phyloP scores from a whole-genome alignment of 176 grass and related monocot species.

The Raddia distichophylla region DNA sequence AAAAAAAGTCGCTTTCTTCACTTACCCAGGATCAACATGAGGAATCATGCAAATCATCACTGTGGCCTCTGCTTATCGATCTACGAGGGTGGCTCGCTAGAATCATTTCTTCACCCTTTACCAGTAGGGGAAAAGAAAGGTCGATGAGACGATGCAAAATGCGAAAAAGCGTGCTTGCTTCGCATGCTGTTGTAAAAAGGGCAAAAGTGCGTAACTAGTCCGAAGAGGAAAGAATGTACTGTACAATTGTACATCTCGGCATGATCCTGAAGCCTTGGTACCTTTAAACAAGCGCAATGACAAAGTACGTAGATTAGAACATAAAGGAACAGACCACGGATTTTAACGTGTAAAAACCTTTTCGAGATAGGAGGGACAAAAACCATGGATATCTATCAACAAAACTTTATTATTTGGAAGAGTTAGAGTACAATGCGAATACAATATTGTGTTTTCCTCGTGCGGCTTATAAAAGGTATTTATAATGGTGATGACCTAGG shows the following conservation, averaged over 20 bases:
- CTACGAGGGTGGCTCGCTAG: background rate
- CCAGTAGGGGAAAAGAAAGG: background rate
- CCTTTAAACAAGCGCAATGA: too few species aligned
- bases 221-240: background rate
- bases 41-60: conserved; percentile 51
- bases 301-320: too few species aligned
- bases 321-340: too few species aligned
- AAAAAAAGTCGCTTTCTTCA: conserved; percentile 49
- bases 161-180: background rate
- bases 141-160: background rate
- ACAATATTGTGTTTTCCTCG: too few species aligned
- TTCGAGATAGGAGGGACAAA: too few species aligned
- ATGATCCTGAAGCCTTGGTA: background rate
- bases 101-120: conserved; percentile 19
- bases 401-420: too few species aligned
- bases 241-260: background rate
- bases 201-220: background rate
- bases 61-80: conserved; percentile 5
- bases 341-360: too few species aligned
- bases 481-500: too few species aligned
- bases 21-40: conserved; percentile 40
- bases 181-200: background rate
- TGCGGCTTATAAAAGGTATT: too few species aligned
- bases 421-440: too few species aligned
- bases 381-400: too few species aligned